Evolutionary conservation across 169 alveolate species (phyloP).

Genomic region (Theileria sp.): DNA sequence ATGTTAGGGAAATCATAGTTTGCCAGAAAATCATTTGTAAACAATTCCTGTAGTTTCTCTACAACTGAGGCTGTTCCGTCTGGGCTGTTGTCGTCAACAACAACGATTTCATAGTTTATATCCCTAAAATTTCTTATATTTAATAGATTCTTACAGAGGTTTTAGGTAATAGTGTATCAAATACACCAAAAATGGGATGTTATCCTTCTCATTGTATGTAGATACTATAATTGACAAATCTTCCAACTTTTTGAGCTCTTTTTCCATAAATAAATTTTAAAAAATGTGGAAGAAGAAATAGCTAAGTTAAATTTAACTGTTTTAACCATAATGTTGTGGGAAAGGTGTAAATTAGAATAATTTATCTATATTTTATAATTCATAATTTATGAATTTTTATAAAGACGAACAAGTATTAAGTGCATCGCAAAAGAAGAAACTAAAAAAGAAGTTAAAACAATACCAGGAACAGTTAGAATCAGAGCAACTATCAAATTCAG

Average conservation of each 20-base stretch:
- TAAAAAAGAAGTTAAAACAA: slow-evolving; percentile 50
- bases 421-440: slow-evolving; percentile 56
- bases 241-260: slow-evolving; percentile 10
- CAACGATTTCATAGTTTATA: slow-evolving; percentile 86
- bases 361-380: not conserved
- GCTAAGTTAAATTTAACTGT: not conserved
- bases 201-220: slow-evolving; percentile 93
- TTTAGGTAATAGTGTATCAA: slow-evolving; percentile 82
- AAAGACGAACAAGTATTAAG: slow-evolving; percentile 27
- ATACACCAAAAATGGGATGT: slow-evolving; percentile 87
- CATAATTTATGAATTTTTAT: slow-evolving; percentile 16
- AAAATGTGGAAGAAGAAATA: not conserved
- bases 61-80: slow-evolving; percentile 91
- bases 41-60: slow-evolving; percentile 79
- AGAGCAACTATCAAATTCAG: not conserved
- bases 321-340: not conserved
- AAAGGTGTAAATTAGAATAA: not conserved
- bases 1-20: not conserved
- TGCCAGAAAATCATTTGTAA: slow-evolving; percentile 79
- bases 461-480: slow-evolving; percentile 24
- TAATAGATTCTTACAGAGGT: slow-evolving; percentile 65
- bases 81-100: slow-evolving; percentile 94
- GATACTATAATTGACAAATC: slow-evolving; percentile 84
- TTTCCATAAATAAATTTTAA: not conserved
- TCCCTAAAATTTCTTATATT: slow-evolving; percentile 39